Conservation (phyloP, 345 rosid genomes). For the Hibiscus mutabilis region DNA sequence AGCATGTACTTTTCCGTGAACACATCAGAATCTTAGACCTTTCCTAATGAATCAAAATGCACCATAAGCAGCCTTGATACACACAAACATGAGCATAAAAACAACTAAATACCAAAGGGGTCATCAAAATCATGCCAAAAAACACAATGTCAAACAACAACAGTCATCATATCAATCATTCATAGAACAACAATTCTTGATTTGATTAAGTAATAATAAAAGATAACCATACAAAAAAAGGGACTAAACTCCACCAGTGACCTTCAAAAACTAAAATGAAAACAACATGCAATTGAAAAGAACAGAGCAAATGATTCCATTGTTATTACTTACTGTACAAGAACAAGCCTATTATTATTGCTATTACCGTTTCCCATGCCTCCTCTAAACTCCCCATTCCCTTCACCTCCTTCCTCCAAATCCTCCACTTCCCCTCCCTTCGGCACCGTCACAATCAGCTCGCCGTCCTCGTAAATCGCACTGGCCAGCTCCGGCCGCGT, state of each 20-base stretch:
- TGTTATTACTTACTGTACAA: conserved; percentile 72
- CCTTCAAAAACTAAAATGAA: conserved; percentile 18
- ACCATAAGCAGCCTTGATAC: background rate
- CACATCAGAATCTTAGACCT: background rate
- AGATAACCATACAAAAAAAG: conserved; percentile 4
- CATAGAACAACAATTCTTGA: conserved; percentile 19
- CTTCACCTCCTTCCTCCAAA: conserved; percentile 30
- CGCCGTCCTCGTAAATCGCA: conserved; percentile 62
- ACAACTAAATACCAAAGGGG: background rate
- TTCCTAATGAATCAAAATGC: background rate
- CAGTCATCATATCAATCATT: background rate
- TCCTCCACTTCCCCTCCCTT: conserved; percentile 40
- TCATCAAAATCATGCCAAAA: conserved; percentile 1
- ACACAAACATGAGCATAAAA: background rate
- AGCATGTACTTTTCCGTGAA: background rate
- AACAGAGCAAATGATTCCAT: background rate
- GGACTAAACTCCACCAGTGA: conserved; percentile 11
- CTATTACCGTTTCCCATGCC: conserved; percentile 44
- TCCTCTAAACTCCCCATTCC: conserved; percentile 51
- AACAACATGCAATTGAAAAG: conserved; percentile 16
- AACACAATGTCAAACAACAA: conserved; percentile 1
- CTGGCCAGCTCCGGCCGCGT: conserved; percentile 91
- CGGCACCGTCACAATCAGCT: conserved; percentile 84
- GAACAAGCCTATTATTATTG: conserved; percentile 62
- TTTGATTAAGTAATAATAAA: conserved; percentile 19